phyloP scores from a whole-genome alignment of 2,329 filamentous ascomycete species.

The Nemania sp. region DNA sequence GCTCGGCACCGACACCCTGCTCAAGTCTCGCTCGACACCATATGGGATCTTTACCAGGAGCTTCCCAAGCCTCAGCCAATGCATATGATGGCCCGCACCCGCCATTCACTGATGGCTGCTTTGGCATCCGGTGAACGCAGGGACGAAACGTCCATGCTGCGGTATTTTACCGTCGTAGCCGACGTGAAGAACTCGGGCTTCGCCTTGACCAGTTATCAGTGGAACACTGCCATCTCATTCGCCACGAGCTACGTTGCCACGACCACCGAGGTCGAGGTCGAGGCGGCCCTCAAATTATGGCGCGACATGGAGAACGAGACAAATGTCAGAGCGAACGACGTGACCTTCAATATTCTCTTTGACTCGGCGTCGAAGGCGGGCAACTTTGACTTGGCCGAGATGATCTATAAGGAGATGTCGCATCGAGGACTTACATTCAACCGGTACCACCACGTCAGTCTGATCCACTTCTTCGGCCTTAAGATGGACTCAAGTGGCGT shows the following conservation, averaged over 20 bases:
- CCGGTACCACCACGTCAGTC: conserved; percentile 78
- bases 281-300: conserved; percentile 79
- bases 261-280: conserved; percentile 62
- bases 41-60: conserved; percentile 55
- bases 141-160: conserved; percentile 68
- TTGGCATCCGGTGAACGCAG: conserved; percentile 67
- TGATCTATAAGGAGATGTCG: conserved; percentile 81
- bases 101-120: conserved; percentile 68
- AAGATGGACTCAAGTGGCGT: conserved; percentile 74
- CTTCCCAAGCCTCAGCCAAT: conserved; percentile 59
- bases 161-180: conserved; percentile 81
- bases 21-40: conserved; percentile 46
- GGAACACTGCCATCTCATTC: conserved; percentile 83
- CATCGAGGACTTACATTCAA: conserved; percentile 69
- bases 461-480: conserved; percentile 84
- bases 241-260: conserved; percentile 71
- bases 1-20: conserved; percentile 49
- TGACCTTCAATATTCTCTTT: conserved; percentile 95
- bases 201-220: conserved; percentile 69
- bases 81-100: conserved; percentile 54
- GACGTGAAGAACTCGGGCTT: conserved; percentile 80
- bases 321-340: conserved; percentile 66
- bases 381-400: conserved; percentile 82
- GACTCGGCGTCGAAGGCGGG: conserved; percentile 84
- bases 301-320: conserved; percentile 82